Base-by-base conservation (phyloP, 139 green algal species). In the Pseudopediastrum boryanum region DNA sequence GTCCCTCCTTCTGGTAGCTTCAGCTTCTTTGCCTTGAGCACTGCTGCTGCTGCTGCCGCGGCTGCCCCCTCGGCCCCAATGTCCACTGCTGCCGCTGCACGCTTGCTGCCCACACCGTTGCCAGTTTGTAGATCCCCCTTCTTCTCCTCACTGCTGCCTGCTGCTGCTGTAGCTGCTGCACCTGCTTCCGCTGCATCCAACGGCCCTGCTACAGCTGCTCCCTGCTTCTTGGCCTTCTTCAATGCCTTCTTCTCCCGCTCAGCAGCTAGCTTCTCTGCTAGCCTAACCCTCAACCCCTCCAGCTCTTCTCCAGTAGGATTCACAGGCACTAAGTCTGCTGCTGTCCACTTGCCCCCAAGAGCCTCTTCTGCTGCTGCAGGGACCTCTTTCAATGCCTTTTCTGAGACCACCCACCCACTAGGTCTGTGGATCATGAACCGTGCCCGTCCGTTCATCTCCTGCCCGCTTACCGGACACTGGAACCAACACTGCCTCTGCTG, bases 301-400 rank as follows among this genome's bases (percentile, higher is more conserved):
- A 90, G 68, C 63, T 88, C 79, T 48, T 90, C 85, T 8, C 76
- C 82, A 58, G 72, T 72, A 1, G 87, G 86, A 74, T 96, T 94
- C 44, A 96, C 31, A 3, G 79, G 84, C 19, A 94, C 68, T 16
- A 85, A 56, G 38, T 94, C 84, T 1, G 75, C 67, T 7, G 82
- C 36, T 7, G 63, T n/a, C 75, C 71, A 83, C 62, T 83, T 79
- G 12, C 73, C 82, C 0, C 86, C 51, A 3, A 73, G 35, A 44
- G 75, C n/a, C 69, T 72, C 44, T 69, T 65, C 73, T 56, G 92
- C 89, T 36, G 86, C 87, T 2, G 64, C 68, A 0, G 84, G 86
- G 27, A 89, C 87, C 84, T 96, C 87, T 59, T 93, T 95, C 0
- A 96, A 13, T 16, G 92, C 93, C n/a, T 85, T 83, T 75, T 98